Evolutionary conservation across 2,329 filamentous ascomycete genomes (phyloP).

Genomic region (Karstenula rhodostoma): DNA sequence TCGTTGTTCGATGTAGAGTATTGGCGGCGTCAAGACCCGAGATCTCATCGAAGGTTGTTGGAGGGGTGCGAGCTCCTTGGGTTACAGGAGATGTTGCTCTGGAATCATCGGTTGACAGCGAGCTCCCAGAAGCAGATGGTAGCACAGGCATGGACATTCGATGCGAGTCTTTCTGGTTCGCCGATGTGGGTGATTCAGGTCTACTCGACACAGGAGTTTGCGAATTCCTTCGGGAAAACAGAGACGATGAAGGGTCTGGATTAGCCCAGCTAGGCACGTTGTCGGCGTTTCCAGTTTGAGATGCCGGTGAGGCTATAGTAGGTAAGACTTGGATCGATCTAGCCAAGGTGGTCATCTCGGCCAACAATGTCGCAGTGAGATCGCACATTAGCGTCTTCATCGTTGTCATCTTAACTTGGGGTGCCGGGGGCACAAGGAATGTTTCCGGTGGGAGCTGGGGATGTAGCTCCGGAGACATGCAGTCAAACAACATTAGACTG

Average conservation of each 20-base stretch:
- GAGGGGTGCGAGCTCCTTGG: slow-evolving; percentile 44
- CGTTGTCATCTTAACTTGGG: slow-evolving; percentile 77
- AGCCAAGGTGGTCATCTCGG: slow-evolving; percentile 58
- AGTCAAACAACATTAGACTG: slow-evolving; percentile 82
- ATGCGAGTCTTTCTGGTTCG: slow-evolving; percentile 66
- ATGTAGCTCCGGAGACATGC: slow-evolving; percentile 50
- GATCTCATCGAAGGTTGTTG: slow-evolving; percentile 60
- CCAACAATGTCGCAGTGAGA: slow-evolving; percentile 54
- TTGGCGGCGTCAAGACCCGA: slow-evolving; percentile 46
- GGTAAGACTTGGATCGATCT: slow-evolving; percentile 61
- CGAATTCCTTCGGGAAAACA: slow-evolving; percentile 42
- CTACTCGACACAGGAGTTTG: slow-evolving; percentile 36
- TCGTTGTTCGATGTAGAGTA: slow-evolving; percentile 51
- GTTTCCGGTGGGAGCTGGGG: slow-evolving; percentile 69
- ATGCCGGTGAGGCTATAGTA: slow-evolving; percentile 66
- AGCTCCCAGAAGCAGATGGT: slow-evolving; percentile 49
- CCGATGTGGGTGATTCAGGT: slow-evolving; percentile 42
- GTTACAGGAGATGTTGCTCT: slow-evolving; percentile 36
- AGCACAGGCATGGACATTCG: slow-evolving; percentile 84
- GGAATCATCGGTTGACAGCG: slow-evolving; percentile 35
- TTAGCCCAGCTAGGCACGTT: slow-evolving; percentile 41
- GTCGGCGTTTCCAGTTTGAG: slow-evolving; percentile 37
- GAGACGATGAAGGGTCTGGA: slow-evolving; percentile 32
- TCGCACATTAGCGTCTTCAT: slow-evolving; percentile 57
- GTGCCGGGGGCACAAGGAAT: slow-evolving; percentile 72